Percentiles rank a stretch among this genome's conserved stretches.
Evolutionary conservation across 1,139 yeast species (phyloP).

Genomic region (Meyerozyma sp.): DNA sequence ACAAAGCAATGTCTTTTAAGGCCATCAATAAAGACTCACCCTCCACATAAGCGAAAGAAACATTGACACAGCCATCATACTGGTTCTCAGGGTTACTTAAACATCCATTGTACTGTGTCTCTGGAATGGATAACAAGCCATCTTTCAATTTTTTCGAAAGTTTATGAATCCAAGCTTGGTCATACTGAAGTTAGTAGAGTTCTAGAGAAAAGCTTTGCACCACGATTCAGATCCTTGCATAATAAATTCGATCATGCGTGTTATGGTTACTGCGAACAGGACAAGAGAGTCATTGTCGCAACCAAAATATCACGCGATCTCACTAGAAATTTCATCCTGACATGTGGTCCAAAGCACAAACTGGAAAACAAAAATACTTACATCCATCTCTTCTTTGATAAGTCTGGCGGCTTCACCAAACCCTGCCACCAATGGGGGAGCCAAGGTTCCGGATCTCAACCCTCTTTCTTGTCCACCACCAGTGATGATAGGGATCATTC

Average conservation of each 20-base stretch:
- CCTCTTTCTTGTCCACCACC: constrained; percentile 99
- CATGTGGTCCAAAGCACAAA: constrained; percentile 1
- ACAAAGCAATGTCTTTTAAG: constrained; percentile 89
- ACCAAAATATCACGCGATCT: not conserved
- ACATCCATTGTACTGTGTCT: constrained; percentile 88
- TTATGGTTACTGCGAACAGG: constrained; percentile 3
- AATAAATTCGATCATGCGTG: constrained; percentile 6
- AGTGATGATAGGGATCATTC: constrained; percentile 88
- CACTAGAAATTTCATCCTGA: not conserved
- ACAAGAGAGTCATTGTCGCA: constrained; percentile 5
- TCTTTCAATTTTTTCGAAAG: constrained; percentile 69
- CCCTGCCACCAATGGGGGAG: constrained; percentile 93
- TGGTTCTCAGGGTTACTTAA: constrained; percentile 44
- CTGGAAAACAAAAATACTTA: constrained; percentile 10
- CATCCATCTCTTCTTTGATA: constrained; percentile 63
- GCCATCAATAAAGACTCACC: constrained; percentile 99
- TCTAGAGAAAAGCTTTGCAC: not conserved
- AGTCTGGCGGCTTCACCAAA: constrained; percentile 96
- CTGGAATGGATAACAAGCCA: constrained; percentile 76
- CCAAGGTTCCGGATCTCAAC: constrained; percentile 90
- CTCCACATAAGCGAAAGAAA: constrained; percentile 95
- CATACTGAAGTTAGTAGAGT: constrained; percentile 39
- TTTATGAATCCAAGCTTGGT: constrained; percentile 60
- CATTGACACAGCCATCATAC: constrained; percentile 92
- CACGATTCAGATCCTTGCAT: constrained; percentile 20